phyloP scores from a whole-genome alignment of 129 eudicot species.

The Centrapalus pauciflorus region DNA sequence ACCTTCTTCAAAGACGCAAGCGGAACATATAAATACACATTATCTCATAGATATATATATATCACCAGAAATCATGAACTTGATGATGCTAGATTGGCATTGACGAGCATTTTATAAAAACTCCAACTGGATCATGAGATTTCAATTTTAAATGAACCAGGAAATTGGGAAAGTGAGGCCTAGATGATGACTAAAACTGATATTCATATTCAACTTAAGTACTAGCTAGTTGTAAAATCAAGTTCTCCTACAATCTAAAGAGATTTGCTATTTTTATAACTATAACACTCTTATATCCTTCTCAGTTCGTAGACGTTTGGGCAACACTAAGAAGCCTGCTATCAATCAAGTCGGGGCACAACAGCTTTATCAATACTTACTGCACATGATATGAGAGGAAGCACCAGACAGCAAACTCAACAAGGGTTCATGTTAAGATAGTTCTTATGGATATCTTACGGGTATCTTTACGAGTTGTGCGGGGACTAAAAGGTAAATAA shows the following conservation, averaged over 20 bases:
- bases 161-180: neutral
- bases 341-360: slow-evolving; percentile 27
- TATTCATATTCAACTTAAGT: slow-evolving; percentile 1
- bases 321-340: slow-evolving; percentile 30
- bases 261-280: neutral
- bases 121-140: neutral
- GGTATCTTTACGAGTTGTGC: slow-evolving; percentile 19
- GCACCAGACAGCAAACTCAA: slow-evolving; percentile 21
- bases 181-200: neutral
- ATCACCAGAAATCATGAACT: slow-evolving; percentile 31
- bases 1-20: neutral
- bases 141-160: neutral
- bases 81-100: slow-evolving; percentile 12
- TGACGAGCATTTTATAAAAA: neutral
- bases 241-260: slow-evolving; percentile 17
- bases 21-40: neutral
- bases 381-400: slow-evolving; percentile 18
- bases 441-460: slow-evolving; percentile 6
- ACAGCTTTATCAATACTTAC: slow-evolving; percentile 26
- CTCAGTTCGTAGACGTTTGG: neutral
- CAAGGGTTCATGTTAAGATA: slow-evolving; percentile 6
- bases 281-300: neutral
- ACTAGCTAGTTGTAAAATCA: slow-evolving; percentile 3
- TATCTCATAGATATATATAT: slow-evolving; percentile 2
- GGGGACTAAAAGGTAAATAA: slow-evolving; percentile 11